These are phyloP conservation scores for Hanseniaspora hatyaiensis DNA, from an alignment of 805 yeast genomes.

Conservation along the genomic window DNA sequence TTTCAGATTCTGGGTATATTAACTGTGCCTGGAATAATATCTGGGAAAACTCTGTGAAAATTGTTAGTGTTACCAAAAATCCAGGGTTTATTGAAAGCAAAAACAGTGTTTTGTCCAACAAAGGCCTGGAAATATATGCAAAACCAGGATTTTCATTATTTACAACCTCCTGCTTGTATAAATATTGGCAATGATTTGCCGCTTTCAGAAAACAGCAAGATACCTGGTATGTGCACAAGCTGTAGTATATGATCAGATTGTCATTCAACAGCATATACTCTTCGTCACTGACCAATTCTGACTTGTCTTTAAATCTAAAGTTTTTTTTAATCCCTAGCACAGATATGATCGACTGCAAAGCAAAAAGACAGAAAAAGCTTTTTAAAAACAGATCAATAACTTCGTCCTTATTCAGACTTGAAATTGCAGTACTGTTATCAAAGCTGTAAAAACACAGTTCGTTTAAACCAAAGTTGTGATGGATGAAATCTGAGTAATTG, in stretches of 20 bases:
- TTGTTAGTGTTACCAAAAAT: neutral
- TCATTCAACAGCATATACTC: neutral
- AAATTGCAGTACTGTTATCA: no score
- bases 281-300: neutral
- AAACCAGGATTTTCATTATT: no score
- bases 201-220: neutral
- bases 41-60: neutral
- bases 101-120: neutral
- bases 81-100: neutral
- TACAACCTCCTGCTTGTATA: no score
- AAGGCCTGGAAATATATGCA: no score
- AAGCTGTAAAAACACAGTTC: slow-evolving; percentile 5
- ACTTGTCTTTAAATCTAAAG: neutral
- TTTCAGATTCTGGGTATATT: neutral
- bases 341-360: neutral
- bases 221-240: neutral
- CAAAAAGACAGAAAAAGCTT: neutral
- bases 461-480: neutral
- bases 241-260: neutral
- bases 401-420: neutral
- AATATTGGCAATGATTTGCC: neutral
- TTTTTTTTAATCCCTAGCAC: slow-evolving; percentile 1
- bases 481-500: neutral
- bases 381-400: neutral
- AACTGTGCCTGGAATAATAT: neutral